phyloP scores from a whole-genome alignment of 2,329 filamentous ascomycete species.

The Monascus ruber region DNA sequence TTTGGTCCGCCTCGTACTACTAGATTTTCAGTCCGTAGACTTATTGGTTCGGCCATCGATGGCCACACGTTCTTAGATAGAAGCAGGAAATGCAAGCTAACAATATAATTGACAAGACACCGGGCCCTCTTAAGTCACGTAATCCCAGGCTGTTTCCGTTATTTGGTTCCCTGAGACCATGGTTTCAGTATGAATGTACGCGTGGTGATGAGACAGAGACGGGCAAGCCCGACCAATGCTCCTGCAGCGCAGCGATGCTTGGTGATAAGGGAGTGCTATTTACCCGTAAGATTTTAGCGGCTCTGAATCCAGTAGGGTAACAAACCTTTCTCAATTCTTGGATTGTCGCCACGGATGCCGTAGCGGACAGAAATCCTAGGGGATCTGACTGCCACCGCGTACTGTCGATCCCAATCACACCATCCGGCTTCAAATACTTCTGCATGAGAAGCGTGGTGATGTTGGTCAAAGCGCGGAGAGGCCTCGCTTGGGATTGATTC shows the following conservation, averaged over 20 bases:
- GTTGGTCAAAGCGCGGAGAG: conserved; percentile 11
- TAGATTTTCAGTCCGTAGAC: conserved; percentile 3
- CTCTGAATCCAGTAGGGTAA: neutral
- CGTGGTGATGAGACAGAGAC: no score
- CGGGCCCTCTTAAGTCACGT: conserved; percentile 2
- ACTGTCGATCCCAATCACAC: conserved; percentile 20
- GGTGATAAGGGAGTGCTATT: no score
- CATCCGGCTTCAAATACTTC: conserved; percentile 24
- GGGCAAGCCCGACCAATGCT: no score
- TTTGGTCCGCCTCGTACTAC: conserved; percentile 4
- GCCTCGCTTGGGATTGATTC: conserved; percentile 5
- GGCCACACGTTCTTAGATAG: conserved; percentile 4
- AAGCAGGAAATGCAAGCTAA: conserved; percentile 5
- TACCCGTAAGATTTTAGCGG: no score
- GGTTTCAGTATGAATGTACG: no score
- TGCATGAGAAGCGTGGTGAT: conserved; percentile 24
- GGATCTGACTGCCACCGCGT: conserved; percentile 18
- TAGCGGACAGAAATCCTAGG: conserved; percentile 21
- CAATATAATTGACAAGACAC: conserved; percentile 4
- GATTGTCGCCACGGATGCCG: conserved; percentile 14
- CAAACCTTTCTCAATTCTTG: conserved; percentile 15
- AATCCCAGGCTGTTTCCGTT: conserved; percentile 4
- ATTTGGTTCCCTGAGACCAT: conserved; percentile 2
- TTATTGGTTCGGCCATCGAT: conserved; percentile 4
- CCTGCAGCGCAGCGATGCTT: no score